Base-by-base conservation (phyloP, 192 early-diverging fungal genomes). In the Phycomyces nitens region DNA sequence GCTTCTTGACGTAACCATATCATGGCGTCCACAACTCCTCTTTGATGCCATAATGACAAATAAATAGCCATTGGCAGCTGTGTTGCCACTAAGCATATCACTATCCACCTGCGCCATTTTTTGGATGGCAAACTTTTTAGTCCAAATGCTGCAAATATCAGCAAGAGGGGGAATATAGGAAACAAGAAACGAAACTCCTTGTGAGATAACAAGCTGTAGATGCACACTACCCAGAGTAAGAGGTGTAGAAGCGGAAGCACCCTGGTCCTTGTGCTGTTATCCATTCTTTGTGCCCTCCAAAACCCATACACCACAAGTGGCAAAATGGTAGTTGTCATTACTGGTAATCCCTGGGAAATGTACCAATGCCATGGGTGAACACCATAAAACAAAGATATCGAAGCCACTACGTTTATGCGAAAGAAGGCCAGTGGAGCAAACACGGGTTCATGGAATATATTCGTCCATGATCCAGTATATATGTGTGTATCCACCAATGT, bases 181-280 rank as follows among this genome's bases (percentile, higher is more conserved):
- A 87, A 89, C n/a, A 99, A 71, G 70, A 99, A 99, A 6, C 97
- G 86, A 70, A 92, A 95, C 73, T 99, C 97, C 80, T 97, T 99
- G 62, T 99, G 97, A 10, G 83, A 65, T 1, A 94, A 72, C 23
- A 92, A 53, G 47, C 89, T 92, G 65, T 93, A 94, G n/a, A 90
- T 70, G 3, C 72, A 44, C 18, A 84, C 47, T 3, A 85, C 81
- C 64, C 78, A 81, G 29, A 34, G 29, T 34, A 34, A 2, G 7
- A 34, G 29, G 3, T 34, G 2, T 8, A 73, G 27, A 11, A 79
- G 68, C 7, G 90, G 72, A 11, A 69, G 58, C 0, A 73, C 40
- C 2, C 80, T 50, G 5, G 69, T 24, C 54, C 65, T 47, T 51
- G 56, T 22, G 7, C 43, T 27, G 62, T 57, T 23, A 54, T 64